Percentiles rank a stretch among this genome's conserved stretches.
Evolutionary conservation across 2,329 filamentous ascomycete genomes (phyloP).

Genomic region (Phialemonium atrogriseum): DNA sequence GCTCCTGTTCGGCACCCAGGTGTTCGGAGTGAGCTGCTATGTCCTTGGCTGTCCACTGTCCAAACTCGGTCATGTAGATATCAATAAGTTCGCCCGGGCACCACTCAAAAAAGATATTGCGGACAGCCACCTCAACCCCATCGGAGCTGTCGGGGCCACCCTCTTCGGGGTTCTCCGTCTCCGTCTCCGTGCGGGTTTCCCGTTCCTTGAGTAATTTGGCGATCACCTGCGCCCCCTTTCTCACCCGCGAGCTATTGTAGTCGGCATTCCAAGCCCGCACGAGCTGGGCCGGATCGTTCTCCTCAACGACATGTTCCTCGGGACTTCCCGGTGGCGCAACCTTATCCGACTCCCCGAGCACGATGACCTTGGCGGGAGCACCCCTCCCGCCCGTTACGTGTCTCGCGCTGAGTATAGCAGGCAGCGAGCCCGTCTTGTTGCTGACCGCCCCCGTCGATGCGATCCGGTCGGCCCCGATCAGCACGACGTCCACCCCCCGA

Average conservation of each 20-base stretch:
- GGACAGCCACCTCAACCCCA: slow-evolving; percentile 23
- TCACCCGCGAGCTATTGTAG: slow-evolving; percentile 16
- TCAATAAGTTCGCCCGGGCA: slow-evolving; percentile 41
- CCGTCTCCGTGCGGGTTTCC: no score
- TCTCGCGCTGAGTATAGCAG: slow-evolving; percentile 46
- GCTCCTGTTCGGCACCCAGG: slow-evolving; percentile 25
- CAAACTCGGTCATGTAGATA: slow-evolving; percentile 46
- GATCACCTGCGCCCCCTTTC: slow-evolving; percentile 10
- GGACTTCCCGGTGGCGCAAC: slow-evolving; percentile 37
- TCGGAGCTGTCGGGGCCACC: background rate
- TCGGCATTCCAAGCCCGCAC: slow-evolving; percentile 32
- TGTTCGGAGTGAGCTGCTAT: slow-evolving; percentile 29
- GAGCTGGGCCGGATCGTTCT: slow-evolving; percentile 46
- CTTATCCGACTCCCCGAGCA: slow-evolving; percentile 54
- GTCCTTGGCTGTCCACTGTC: slow-evolving; percentile 29
- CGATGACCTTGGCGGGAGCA: slow-evolving; percentile 35
- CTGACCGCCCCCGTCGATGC: slow-evolving; percentile 47
- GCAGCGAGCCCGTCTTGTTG: slow-evolving; percentile 60
- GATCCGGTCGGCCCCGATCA: slow-evolving; percentile 59
- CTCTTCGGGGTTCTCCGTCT: no score
- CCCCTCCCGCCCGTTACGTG: slow-evolving; percentile 28
- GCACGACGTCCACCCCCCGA: slow-evolving; percentile 42
- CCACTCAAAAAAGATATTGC: slow-evolving; percentile 55
- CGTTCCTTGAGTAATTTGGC: slow-evolving; percentile 7
- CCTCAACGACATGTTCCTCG: slow-evolving; percentile 36